Evolutionary conservation across 768 basidiomycete species (phyloP).

Genomic region (Roridomyces roridus): DNA sequence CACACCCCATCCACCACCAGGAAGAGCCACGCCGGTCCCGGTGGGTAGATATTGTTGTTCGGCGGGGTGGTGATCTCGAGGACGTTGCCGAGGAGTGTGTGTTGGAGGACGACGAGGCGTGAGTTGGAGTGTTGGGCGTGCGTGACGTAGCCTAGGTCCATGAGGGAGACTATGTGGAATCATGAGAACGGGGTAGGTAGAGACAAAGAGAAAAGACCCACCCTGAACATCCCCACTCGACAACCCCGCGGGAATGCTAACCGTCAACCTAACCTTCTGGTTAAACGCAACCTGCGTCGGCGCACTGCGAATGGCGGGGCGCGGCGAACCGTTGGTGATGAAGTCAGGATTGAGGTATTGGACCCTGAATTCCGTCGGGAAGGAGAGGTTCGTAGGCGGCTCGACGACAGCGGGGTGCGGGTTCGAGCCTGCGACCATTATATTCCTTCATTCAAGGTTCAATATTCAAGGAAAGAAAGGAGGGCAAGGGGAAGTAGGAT

Average conservation of each 20-base stretch:
- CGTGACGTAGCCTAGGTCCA: conserved; percentile 40
- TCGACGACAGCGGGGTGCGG: conserved; percentile 52
- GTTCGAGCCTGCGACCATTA: conserved; percentile 64
- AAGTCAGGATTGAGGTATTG: conserved; percentile 40
- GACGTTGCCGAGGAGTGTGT: conserved; percentile 32
- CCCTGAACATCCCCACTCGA: conserved; percentile 22
- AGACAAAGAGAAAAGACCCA: neutral
- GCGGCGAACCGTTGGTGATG: conserved; percentile 25
- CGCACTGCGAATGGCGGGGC: conserved; percentile 26
- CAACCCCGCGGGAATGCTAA: conserved; percentile 33
- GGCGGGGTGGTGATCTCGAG: conserved; percentile 40
- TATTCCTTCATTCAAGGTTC: conserved; percentile 38
- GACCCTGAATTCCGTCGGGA: conserved; percentile 30
- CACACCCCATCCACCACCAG: conserved; percentile 7
- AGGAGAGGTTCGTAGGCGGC: conserved; percentile 2
- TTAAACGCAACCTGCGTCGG: conserved; percentile 36
- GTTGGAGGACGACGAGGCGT: conserved; percentile 39
- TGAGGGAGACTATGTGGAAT: conserved; percentile 32
- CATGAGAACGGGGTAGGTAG: neutral
- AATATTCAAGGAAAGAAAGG: conserved; percentile 24
- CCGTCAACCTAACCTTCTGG: conserved; percentile 37
- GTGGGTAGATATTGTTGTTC: conserved; percentile 39
- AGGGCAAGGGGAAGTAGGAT: neutral
- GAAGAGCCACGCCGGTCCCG: conserved; percentile 31
- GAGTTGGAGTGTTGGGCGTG: conserved; percentile 41